phyloP scores from a whole-genome alignment of 2,329 filamentous ascomycete genomes.

The Phaeosphaeria sp. region DNA sequence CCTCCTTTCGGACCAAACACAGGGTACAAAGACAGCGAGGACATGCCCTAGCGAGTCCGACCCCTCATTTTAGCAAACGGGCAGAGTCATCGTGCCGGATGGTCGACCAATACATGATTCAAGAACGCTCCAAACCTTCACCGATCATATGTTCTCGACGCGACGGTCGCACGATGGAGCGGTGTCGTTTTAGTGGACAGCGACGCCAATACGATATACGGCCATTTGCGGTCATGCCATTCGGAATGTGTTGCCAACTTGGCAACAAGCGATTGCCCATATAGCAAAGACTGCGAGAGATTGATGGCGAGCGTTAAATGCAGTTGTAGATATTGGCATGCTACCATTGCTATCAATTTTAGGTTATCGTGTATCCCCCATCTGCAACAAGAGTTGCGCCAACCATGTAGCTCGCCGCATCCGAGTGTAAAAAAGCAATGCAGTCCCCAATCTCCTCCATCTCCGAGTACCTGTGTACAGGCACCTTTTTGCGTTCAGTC shows the following conservation, averaged over 20 bases:
- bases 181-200: not conserved
- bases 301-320: not conserved
- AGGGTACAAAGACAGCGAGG: too few relatives aligned
- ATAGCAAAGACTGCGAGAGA: not conserved
- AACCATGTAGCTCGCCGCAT: constrained; percentile 75
- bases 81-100: not conserved
- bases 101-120: not conserved
- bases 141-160: not conserved
- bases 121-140: not conserved
- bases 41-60: too few relatives aligned
- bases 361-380: constrained; percentile 49
- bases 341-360: not conserved
- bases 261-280: not conserved
- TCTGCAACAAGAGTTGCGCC: constrained; percentile 73
- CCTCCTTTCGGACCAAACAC: not conserved
- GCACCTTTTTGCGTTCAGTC: constrained; percentile 49
- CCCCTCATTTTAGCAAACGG: not conserved
- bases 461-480: constrained; percentile 58
- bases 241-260: not conserved
- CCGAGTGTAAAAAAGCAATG: constrained; percentile 72
- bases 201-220: not conserved
- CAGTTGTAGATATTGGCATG: not conserved
- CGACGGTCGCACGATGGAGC: not conserved
- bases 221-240: not conserved
- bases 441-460: constrained; percentile 74